Evolutionary conservation across 495 filamentous ascomycete genomes (phyloP), one percentile per base, ranked within the genome.

Genomic region (Penicillium paradoxum): DNA sequence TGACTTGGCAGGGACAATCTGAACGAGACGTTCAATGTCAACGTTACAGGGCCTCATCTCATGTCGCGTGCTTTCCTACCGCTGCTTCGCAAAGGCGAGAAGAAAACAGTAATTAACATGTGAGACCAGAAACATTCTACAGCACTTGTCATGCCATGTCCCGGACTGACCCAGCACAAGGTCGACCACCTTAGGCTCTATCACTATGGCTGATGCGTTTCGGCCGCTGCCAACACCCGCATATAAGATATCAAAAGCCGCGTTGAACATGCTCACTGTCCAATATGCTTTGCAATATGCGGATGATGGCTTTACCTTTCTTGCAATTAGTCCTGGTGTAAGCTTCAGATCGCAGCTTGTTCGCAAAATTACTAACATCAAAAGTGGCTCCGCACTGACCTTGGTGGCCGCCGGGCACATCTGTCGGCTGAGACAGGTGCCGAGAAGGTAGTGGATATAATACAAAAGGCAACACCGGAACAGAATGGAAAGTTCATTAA

Each of bases 201-300:
- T 77, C 25, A 47, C 64, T 18, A 49, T 50, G 44, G 62, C 69
- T 4, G 19, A 25, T 5, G 41, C 33, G 6, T 69, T 57, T 42
- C 38, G 25, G 32, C 24, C 45, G 9, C 46, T 54, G 14, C 70
- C 71, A 8, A 11, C 46, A 3, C 77, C 74, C 6, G 73, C 73
- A 6, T 82, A 83, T 55, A 79, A 77, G 54, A 70, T 81, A 51
- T 64, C 71, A 30, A 83, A 82, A 58, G 73, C 78, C 0, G 75
- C 74, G 2, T 45, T 79, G 44, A 79, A 81, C 46, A 72, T 73
- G 60, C 55, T 82, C 5, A 80, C 73, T 3, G 66, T 74, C 0
- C 73, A 79, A 51, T 79, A 79, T 46, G 67, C 77, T 0, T 50
- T 68, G 36, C 57, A 65, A 14, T 74, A 70, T 49, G 68, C 57